Evolutionary conservation across 306 rosid genomes (phyloP).

Genomic region (Cajanus cajan): DNA sequence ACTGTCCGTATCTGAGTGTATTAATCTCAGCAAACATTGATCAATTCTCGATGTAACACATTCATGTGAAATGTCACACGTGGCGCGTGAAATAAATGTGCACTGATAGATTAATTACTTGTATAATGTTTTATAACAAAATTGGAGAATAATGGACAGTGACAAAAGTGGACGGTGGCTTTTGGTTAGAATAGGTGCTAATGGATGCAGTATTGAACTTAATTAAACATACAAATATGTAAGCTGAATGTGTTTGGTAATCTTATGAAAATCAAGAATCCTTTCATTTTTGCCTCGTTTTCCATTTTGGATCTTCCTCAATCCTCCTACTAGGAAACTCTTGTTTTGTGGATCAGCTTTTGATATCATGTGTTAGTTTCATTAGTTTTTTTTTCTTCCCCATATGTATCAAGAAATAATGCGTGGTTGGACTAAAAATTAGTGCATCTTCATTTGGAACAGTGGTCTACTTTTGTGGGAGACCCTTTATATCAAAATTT

Average conservation of each 20-base stretch:
- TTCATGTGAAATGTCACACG: background rate
- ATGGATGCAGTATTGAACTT: background rate
- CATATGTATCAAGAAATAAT: too few species aligned
- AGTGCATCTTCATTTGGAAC: too few species aligned
- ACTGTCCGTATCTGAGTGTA: background rate
- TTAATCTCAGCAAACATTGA: background rate
- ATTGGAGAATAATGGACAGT: background rate
- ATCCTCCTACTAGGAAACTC: too few species aligned
- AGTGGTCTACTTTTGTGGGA: too few species aligned
- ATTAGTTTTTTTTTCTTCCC: too few species aligned
- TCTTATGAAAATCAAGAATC: background rate
- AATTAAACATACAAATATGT: background rate
- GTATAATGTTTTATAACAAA: background rate
- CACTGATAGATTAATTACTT: background rate
- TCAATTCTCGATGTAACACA: background rate
- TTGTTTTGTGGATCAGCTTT: too few species aligned
- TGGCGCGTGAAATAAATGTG: background rate
- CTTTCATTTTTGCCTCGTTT: too few species aligned
- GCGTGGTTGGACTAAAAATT: too few species aligned
- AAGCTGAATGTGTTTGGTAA: background rate
- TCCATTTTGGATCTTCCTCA: too few species aligned
- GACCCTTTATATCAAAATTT: too few species aligned
- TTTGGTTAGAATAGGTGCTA: background rate
- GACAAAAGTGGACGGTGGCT: background rate
- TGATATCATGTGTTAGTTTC: too few species aligned